These are phyloP conservation scores for Bretschneidera sinensis DNA, from an alignment of 345 rosid genomes.

Conservation along the genomic window DNA sequence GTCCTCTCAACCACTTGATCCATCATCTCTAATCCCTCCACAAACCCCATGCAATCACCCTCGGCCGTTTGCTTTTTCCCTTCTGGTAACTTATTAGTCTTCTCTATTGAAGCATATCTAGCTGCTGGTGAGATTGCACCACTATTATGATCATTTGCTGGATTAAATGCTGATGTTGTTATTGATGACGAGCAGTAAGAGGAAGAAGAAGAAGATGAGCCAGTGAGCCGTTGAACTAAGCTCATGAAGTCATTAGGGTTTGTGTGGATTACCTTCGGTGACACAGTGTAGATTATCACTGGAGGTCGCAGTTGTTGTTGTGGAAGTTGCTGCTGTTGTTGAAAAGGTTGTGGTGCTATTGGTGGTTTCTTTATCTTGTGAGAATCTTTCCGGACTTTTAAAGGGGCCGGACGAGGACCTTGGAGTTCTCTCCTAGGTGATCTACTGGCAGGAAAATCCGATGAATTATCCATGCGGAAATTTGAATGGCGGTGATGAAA, in stretches of 20 bases:
- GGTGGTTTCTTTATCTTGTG: conserved; percentile 80
- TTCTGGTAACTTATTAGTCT: conserved; percentile 33
- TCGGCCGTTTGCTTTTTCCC: conserved; percentile 18
- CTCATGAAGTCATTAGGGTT: conserved; percentile 77
- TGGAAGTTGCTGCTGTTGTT: conserved; percentile 14
- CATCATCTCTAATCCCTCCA: background rate
- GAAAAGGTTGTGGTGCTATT: conserved; percentile 28
- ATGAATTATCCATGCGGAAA: conserved; percentile 34
- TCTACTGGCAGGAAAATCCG: conserved; percentile 35
- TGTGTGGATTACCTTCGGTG: conserved; percentile 85
- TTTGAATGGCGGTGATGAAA: background rate
- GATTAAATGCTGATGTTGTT: background rate
- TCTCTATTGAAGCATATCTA: conserved; percentile 64
- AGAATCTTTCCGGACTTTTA: conserved; percentile 67
- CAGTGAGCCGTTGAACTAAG: conserved; percentile 93
- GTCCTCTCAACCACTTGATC: conserved; percentile 33
- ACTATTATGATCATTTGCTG: no score
- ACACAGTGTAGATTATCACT: conserved; percentile 76
- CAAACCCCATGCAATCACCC: background rate
- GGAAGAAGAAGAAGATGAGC: conserved; percentile 39
- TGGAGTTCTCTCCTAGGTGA: conserved; percentile 71
- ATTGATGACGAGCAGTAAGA: conserved; percentile 11
- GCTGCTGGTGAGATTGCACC: conserved; percentile 78
- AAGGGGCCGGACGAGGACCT: conserved; percentile 77
- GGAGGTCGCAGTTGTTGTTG: conserved; percentile 55